A percentile compares a stretch with the other conserved stretches of the same genome.
phyloP scores from a whole-genome alignment of 768 basidiomycete genomes.

The Mycena rosella region DNA sequence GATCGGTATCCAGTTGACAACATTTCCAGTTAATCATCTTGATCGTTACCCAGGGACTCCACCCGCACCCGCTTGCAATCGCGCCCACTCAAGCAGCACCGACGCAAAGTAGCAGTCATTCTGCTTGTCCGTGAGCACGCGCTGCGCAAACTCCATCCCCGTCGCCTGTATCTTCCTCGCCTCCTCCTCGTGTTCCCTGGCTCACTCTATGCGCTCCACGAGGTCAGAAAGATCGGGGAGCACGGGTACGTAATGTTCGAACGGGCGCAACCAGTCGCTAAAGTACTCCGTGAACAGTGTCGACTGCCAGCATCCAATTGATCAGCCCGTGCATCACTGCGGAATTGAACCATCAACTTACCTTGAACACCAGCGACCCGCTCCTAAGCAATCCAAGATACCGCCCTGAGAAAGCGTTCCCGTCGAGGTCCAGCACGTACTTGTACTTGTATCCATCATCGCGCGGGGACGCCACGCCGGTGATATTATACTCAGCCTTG shows the following conservation, averaged over 20 bases:
- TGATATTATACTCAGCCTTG: constrained; percentile 31
- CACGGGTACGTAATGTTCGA: constrained; percentile 35
- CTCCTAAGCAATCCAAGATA: constrained; percentile 24
- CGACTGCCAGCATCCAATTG: constrained; percentile 14
- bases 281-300: constrained; percentile 35
- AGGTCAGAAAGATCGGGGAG: constrained; percentile 33
- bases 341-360: background rate
- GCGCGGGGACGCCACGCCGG: constrained; percentile 1
- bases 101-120: constrained; percentile 31
- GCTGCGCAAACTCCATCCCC: constrained; percentile 28
- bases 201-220: constrained; percentile 32
- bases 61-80: constrained; percentile 6
- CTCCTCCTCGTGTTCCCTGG: constrained; percentile 26
- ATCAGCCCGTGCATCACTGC: no score
- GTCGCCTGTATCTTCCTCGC: constrained; percentile 27
- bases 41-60: background rate
- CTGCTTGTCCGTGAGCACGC: constrained; percentile 35
- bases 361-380: constrained; percentile 34
- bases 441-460: constrained; percentile 35
- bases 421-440: constrained; percentile 35
- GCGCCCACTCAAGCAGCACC: constrained; percentile 36
- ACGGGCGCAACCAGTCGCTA: constrained; percentile 30
- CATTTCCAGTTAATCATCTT: no score
- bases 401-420: constrained; percentile 31
- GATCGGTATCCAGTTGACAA: no score